These are phyloP conservation scores for Porphyrellus sp. DNA, from an alignment of 1,284 basidiomycete species.

Conservation along the genomic window DNA sequence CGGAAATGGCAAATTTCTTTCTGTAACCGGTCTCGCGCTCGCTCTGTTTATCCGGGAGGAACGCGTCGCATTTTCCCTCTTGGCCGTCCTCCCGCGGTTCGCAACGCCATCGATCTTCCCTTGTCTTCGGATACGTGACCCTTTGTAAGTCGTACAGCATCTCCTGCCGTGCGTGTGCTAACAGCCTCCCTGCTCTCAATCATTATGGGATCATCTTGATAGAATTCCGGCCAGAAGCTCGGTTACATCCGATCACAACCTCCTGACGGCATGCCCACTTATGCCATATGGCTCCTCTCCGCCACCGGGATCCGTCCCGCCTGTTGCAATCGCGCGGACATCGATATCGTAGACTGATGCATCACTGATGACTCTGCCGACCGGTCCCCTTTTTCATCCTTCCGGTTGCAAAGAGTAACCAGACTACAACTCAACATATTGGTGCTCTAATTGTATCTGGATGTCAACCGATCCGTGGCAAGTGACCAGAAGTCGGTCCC, in stretches of 20 bases:
- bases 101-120: conserved; percentile 8
- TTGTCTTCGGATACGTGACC: conserved; percentile 26
- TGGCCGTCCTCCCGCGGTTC: conserved; percentile 11
- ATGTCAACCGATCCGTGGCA: conserved; percentile 9
- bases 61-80: neutral
- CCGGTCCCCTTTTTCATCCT: conserved; percentile 21
- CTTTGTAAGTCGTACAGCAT: conserved; percentile 22
- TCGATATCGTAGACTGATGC: conserved; percentile 24
- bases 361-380: conserved; percentile 19
- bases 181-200: conserved; percentile 9
- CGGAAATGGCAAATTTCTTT: conserved; percentile 2
- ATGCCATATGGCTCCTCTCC: conserved; percentile 36
- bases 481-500: conserved; percentile 18
- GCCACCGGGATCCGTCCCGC: conserved; percentile 36
- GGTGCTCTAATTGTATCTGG: conserved; percentile 4
- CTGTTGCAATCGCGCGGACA: conserved; percentile 32
- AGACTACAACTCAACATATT: conserved; percentile 15
- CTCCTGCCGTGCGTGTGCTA: conserved; percentile 17
- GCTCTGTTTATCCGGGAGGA: neutral
- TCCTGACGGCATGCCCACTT: conserved; percentile 33
- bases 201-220: conserved; percentile 23
- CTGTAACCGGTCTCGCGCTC: conserved; percentile 1
- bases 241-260: conserved; percentile 28
- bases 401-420: conserved; percentile 13
- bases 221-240: conserved; percentile 13